Evolutionary conservation across 192 early-diverging fungal species (phyloP).

Genomic region (Funneliformis mosseae): DNA sequence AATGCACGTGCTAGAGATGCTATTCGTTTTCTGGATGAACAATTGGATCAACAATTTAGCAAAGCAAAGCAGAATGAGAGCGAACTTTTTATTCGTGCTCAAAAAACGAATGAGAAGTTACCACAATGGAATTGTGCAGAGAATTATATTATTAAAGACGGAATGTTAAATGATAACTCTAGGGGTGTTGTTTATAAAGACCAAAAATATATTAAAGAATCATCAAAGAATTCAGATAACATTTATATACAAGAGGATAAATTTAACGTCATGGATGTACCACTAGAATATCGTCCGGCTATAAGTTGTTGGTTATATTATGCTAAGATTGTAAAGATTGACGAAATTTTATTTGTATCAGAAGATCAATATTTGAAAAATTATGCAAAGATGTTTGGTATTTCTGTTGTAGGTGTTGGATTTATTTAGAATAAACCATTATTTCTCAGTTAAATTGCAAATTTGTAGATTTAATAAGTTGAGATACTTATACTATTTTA

Average conservation of each 20-base stretch:
- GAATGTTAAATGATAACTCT: neutral
- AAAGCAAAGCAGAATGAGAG: constrained; percentile 33
- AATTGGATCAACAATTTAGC: constrained; percentile 21
- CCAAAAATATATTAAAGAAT: constrained; percentile 23
- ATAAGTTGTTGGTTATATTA: constrained; percentile 50
- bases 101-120: constrained; percentile 52
- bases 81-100: constrained; percentile 48
- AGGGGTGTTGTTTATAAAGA: constrained; percentile 13
- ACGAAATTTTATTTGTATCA: constrained; percentile 49
- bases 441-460: neutral
- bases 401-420: constrained; percentile 34
- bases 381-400: constrained; percentile 54
- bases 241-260: constrained; percentile 14
- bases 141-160: constrained; percentile 44
- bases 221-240: constrained; percentile 4
- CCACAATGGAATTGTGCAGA: constrained; percentile 49
- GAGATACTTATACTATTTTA: neutral
- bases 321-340: constrained; percentile 38
- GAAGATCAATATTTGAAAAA: constrained; percentile 51
- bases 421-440: neutral
- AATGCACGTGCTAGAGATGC: constrained; percentile 57
- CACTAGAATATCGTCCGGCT: constrained; percentile 50
- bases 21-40: constrained; percentile 54
- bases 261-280: constrained; percentile 44
- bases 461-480: neutral